Evolutionary conservation across 352 stramenopile species (phyloP), one percentile per base, ranked within the genome.

Genomic region (Globisporangium mamillatum): DNA sequence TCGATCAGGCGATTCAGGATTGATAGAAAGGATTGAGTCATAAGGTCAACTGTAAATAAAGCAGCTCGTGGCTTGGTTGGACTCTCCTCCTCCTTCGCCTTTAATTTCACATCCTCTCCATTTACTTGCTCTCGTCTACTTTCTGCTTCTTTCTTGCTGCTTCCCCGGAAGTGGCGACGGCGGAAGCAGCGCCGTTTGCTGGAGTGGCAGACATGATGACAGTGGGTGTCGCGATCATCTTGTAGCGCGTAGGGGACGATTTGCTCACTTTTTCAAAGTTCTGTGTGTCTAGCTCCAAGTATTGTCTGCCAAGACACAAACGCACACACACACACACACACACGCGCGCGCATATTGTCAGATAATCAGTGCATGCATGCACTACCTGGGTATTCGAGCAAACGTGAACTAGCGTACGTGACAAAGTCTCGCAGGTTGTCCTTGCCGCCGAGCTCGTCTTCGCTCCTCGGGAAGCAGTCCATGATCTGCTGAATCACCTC

Each of bases 401-500:
- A 41, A 14, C 9, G 10, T 41, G 29, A 10, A n/a, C 24, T 0
- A 12, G 32, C 81, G 70, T 73, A 94, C 86, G 74, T 83, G 66
- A 94, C 74, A 63, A 95, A 92, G 38, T 68, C 68, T 29, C 64
- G 72, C 24, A 95, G 63, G 67, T 91, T 90, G n/a, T 84, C 79
- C 52, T 80, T 79, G 27, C 88, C 88, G 54, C 88, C 88, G 1
- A 95, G 76, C 67, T 95, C 88, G 56, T 77, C 75, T 60, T 93
- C 86, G 53, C 86, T 92, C 63, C 87, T 86, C 46, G 83, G 76
- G 65, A 81, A 95, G 50, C 81, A 79, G 27, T 91, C 87, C 32
- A 92, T 72, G 67, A 95, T 89, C 74, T 92, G 81, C 65, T 89
- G 72, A 32, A 81, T 76, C 29, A 91, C 74, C 65, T 93, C 84